phyloP scores from a whole-genome alignment of 2,329 filamentous ascomycete species.

The Dactylellina haptotyla region DNA sequence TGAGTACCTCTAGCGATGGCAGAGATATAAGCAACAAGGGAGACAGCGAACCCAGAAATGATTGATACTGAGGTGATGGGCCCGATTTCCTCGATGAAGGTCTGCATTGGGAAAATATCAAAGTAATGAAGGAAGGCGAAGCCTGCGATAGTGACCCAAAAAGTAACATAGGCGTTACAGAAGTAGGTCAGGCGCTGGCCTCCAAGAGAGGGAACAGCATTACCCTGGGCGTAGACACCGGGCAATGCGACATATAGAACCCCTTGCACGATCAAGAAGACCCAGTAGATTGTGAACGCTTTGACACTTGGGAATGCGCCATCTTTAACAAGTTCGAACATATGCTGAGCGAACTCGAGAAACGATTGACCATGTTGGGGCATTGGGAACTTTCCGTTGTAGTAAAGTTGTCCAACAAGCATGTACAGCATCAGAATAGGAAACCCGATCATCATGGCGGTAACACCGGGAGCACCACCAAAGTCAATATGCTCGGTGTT shows the following conservation, averaged over 20 bases:
- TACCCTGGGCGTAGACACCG: conserved; percentile 86
- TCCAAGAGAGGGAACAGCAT: conserved; percentile 81
- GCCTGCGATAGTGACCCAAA: conserved; percentile 83
- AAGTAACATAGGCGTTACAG: conserved; percentile 87
- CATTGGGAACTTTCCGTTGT: conserved; percentile 81
- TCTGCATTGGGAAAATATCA: conserved; percentile 88
- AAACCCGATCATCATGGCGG: conserved; percentile 88
- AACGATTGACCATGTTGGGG: conserved; percentile 74
- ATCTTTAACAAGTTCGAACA: conserved; percentile 78
- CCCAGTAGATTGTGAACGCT: conserved; percentile 95
- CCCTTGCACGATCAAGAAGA: conserved; percentile 85
- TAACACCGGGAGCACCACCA: conserved; percentile 82
- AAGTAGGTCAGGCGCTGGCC: conserved; percentile 92
- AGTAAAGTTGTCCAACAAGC: conserved; percentile 96
- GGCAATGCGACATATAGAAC: conserved; percentile 85
- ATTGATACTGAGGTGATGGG: conserved; percentile 93
- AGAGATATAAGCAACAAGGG: conserved; percentile 85
- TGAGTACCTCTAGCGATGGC: conserved; percentile 81
- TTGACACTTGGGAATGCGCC: conserved; percentile 83
- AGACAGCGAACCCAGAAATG: conserved; percentile 84
- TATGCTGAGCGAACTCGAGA: conserved; percentile 75
- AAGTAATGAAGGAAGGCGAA: conserved; percentile 79
- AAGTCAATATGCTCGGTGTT: conserved; percentile 75
- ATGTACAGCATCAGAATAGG: conserved; percentile 99
- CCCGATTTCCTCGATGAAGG: conserved; percentile 93